Evolutionary conservation across 805 yeast genomes (phyloP), one percentile per base, ranked within the genome.

Genomic region (Dipodascus geniculatus): DNA sequence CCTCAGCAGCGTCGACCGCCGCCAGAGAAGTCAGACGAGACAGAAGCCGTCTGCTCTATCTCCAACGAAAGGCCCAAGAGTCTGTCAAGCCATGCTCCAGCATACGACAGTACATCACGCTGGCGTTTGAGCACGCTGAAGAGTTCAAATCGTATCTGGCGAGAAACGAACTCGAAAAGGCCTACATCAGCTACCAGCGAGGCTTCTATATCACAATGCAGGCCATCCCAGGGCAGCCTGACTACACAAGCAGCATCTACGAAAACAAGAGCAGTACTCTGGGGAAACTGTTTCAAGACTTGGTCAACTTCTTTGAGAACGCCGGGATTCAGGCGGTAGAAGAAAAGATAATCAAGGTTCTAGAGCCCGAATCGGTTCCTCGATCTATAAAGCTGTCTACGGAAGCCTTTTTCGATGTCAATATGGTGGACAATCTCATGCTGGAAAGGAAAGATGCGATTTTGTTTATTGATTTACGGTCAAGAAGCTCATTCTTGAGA

Each of bases 391-490:
- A 38, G 20, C 11, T 17, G 14, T n/a, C 44, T 14, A 17, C 44
- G 14, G 44, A 17, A n/a, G 44, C 17, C 14, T 6, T 17, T 11
- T n/a, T 38, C 20, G 20, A 14, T 16, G 44, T 38, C 20, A 16
- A 38, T 38, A n/a, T 17, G 17, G 19, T 38, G 20, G 44, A 38
- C 44, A 38, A 16, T 3, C 20, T 6, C 14, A 38, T 38, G 44
- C 4, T 3, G 14, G 44, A 38, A 6, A 17, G 44, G 14, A 38
- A 38, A 6, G 60, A 63, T 11, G 55, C 63, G 1, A 63, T 84
- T 0, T 70, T 90, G n/a, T 56, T 90, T 9, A 75, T 91, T 3
- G 98, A 91, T 65, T 76, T 81, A 48, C 71, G 97, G 58, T 71
- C 82, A n/a, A 71, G 82, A 42, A 71, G 71, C 20, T 82, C 79